Evolutionary conservation across 1,284 basidiomycete species (phyloP).

Genomic region (Thelephora terrestris): DNA sequence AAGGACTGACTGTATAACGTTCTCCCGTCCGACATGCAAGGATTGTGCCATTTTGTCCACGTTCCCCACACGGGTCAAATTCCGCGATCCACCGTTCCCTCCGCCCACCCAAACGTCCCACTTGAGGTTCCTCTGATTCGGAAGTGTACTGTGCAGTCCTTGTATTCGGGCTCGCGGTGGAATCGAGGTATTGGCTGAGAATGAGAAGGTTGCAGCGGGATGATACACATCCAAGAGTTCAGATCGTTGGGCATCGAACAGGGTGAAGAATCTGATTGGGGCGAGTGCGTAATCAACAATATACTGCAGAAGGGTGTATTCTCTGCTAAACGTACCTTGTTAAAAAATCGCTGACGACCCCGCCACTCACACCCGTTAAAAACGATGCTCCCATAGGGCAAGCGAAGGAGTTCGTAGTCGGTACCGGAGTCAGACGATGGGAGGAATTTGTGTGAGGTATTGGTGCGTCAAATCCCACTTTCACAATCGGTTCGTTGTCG

Average conservation of each 20-base stretch:
- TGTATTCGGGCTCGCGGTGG: conserved; percentile 62
- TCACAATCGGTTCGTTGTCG: conserved; percentile 65
- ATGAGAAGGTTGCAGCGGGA: conserved; percentile 80
- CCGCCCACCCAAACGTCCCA: conserved; percentile 63
- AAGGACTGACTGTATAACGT: conserved; percentile 51
- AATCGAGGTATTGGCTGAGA: conserved; percentile 73
- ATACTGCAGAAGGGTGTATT: conserved; percentile 2
- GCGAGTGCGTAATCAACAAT: conserved; percentile 9
- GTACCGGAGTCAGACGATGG: conserved; percentile 27
- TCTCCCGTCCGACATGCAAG: conserved; percentile 66
- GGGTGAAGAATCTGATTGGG: conserved; percentile 62
- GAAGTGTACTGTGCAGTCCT: conserved; percentile 57
- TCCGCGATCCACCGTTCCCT: conserved; percentile 57
- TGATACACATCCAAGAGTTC: conserved; percentile 71
- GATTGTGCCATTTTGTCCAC: conserved; percentile 57
- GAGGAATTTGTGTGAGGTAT: conserved; percentile 25
- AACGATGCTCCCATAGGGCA: conserved; percentile 65
- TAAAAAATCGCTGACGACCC: conserved; percentile 67
- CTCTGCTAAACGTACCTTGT: conserved; percentile 41
- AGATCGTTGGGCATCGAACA: conserved; percentile 72
- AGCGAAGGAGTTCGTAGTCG: conserved; percentile 59
- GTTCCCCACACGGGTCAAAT: conserved; percentile 58
- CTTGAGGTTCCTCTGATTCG: conserved; percentile 71
- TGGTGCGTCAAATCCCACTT: conserved; percentile 63
- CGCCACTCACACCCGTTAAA: conserved; percentile 62